A percentile compares a stretch with the other conserved stretches of the same genome.
These are phyloP conservation scores for Nicotiana obtusifolia DNA, from an alignment of 257 asterid species.

Conservation along the genomic window DNA sequence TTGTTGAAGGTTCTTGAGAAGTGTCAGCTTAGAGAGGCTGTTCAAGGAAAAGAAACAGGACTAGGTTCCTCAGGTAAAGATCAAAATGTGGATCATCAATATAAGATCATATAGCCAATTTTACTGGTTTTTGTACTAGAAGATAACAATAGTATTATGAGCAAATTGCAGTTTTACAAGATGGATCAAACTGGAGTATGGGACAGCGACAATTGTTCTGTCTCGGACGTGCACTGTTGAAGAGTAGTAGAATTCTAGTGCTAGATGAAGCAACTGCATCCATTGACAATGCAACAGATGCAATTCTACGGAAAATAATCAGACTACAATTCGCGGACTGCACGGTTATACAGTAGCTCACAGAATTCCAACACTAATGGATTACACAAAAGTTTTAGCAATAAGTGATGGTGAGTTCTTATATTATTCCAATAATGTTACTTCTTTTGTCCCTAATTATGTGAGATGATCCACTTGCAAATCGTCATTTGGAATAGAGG, in stretches of 20 bases:
- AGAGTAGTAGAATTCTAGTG: background rate
- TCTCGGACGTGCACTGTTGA: background rate
- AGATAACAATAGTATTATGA: background rate
- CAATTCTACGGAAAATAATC: slow-evolving; percentile 5
- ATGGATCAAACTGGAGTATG: slow-evolving; percentile 11
- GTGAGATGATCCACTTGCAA: no score
- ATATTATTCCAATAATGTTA: no score
- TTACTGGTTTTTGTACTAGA: background rate
- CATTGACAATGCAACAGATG: slow-evolving; percentile 15
- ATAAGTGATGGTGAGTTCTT: slow-evolving; percentile 4
- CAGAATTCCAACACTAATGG: slow-evolving; percentile 10
- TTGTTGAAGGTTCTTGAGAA: slow-evolving; percentile 9
- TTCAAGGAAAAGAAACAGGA: slow-evolving; percentile 1
- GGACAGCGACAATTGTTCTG: slow-evolving; percentile 10
- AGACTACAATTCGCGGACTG: background rate
- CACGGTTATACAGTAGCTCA: slow-evolving; percentile 18
- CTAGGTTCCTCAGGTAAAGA: slow-evolving; percentile 11
- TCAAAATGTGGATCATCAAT: background rate
- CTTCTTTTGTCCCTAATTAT: no score
- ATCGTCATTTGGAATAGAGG: background rate
- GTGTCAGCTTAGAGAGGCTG: slow-evolving; percentile 16
- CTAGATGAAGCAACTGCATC: slow-evolving; percentile 22
- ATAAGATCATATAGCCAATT: background rate
- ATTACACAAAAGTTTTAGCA: slow-evolving; percentile 4
- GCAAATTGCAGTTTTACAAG: background rate